Evolutionary conservation across 768 basidiomycete genomes (phyloP).

Genomic region (Austroboletus festivus): DNA sequence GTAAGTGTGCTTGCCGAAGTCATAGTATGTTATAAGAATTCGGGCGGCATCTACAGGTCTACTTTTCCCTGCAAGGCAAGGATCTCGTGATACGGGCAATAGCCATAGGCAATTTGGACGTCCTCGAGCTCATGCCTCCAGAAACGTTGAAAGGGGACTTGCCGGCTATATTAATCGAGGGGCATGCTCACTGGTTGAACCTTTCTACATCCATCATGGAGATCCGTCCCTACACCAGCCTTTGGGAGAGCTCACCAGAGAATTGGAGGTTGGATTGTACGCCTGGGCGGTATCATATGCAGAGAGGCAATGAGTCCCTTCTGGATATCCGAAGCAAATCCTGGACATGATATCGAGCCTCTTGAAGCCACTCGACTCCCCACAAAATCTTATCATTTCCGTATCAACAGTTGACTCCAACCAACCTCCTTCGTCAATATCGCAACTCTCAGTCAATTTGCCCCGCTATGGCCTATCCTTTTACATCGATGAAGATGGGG

Average conservation of each 20-base stretch:
- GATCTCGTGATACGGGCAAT: conserved; percentile 17
- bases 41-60: conserved; percentile 6
- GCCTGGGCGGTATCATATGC: neutral
- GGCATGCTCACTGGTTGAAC: neutral
- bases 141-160: neutral
- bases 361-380: neutral
- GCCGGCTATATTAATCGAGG: neutral
- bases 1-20: conserved; percentile 1
- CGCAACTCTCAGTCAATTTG: too few relatives aligned
- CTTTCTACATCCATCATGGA: neutral
- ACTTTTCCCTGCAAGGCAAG: conserved; percentile 6
- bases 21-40: neutral
- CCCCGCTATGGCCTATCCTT: too few relatives aligned
- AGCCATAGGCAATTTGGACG: neutral
- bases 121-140: neutral
- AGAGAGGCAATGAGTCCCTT: neutral
- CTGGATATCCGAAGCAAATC: neutral
- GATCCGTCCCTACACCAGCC: neutral
- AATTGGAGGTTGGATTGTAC: neutral
- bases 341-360: neutral
- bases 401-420: too few relatives aligned
- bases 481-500: too few relatives aligned
- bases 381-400: neutral
- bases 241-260: neutral
- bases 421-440: too few relatives aligned